Conservation (phyloP, 345 rosid genomes). For the Populus nigra region DNA sequence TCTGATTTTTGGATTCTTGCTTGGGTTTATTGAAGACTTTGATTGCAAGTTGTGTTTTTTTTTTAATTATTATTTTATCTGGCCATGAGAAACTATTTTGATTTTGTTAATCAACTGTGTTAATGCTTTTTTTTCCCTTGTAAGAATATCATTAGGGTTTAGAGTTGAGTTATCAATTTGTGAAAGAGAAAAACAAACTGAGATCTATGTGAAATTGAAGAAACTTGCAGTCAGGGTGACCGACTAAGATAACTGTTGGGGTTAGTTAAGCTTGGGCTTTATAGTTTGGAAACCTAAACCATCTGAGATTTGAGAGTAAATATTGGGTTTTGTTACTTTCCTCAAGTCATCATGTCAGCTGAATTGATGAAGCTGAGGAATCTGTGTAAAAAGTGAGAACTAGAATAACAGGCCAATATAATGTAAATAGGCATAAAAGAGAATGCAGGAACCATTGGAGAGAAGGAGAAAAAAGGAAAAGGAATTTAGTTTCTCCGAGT, state of each 20-base stretch:
- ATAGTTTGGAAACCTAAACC: neutral
- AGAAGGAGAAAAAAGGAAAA: neutral
- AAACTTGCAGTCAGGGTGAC: neutral
- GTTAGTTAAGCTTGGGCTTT: neutral
- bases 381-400: neutral
- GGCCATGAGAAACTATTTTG: neutral
- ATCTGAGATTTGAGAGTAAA: neutral
- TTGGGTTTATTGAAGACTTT: neutral
- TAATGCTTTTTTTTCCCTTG: neutral
- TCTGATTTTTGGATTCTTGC: neutral
- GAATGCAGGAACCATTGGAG: neutral
- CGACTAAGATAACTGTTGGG: neutral
- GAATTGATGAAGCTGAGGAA: neutral
- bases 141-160: neutral
- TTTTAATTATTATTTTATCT: neutral
- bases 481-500: neutral
- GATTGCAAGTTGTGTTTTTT: neutral
- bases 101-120: neutral
- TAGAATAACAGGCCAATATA: neutral
- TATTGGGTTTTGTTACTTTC: neutral
- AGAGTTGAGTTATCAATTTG: neutral
- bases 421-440: neutral
- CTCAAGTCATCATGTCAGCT: neutral
- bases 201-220: neutral
- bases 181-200: neutral